A percentile compares a stretch with the other conserved stretches of the same genome.
Evolutionary conservation across 139 green algal species (phyloP).

Genomic region (Gonium pectorale): DNA sequence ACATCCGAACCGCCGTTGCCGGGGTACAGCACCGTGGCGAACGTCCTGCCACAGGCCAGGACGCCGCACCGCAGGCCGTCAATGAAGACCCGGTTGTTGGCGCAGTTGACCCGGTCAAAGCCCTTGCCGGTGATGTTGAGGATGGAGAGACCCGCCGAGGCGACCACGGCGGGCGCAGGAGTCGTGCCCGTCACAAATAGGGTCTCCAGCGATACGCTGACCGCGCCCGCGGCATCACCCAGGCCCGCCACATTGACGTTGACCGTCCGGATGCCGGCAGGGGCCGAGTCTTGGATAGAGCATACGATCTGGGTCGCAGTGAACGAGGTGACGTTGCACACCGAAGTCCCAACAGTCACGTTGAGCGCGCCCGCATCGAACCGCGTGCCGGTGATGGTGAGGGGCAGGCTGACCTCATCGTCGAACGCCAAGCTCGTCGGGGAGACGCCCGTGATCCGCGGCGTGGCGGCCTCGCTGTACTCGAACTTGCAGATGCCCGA

Average conservation of each 20-base stretch:
- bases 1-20: not conserved
- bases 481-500: slow-evolving; percentile 34
- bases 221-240: not conserved
- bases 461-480: slow-evolving; percentile 38
- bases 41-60: not conserved
- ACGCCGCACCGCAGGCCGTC: not conserved
- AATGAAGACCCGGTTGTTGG: slow-evolving; percentile 41
- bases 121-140: slow-evolving; percentile 45
- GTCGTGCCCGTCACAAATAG: not conserved
- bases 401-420: not conserved
- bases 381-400: slow-evolving; percentile 48
- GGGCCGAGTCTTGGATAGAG: not conserved
- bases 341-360: not conserved
- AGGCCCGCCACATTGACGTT: not conserved
- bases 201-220: slow-evolving; percentile 21
- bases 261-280: slow-evolving; percentile 9
- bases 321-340: slow-evolving; percentile 6
- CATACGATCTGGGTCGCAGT: slow-evolving; percentile 15
- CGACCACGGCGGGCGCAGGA: not conserved
- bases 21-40: not conserved
- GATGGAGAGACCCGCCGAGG: not conserved
- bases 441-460: slow-evolving; percentile 23
- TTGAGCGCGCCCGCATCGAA: not conserved
- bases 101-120: slow-evolving; percentile 36
- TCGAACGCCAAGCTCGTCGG: slow-evolving; percentile 30